phyloP scores from a whole-genome alignment of 371 early-diverging fungal species.

The Lichtheimia corymbifera region DNA sequence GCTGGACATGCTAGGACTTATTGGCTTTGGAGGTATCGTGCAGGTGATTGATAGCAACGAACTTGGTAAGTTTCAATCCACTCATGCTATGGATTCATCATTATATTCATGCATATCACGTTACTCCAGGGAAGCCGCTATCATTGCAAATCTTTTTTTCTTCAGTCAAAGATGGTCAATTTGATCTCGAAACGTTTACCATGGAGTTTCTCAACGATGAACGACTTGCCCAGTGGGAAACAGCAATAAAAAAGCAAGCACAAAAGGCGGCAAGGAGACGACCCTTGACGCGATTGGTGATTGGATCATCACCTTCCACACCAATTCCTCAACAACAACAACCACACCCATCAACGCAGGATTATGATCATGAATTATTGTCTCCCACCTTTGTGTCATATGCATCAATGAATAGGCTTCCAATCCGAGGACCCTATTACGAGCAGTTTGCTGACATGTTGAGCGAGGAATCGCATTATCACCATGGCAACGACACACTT shows the following conservation, averaged over 20 bases:
- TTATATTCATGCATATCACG: neutral
- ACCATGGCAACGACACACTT: slow-evolving; percentile 5
- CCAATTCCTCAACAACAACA: slow-evolving; percentile 1
- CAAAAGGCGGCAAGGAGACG: slow-evolving; percentile 11
- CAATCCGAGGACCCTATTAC: slow-evolving; percentile 12
- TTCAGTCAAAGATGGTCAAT: slow-evolving; percentile 20
- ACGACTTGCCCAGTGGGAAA: slow-evolving; percentile 85
- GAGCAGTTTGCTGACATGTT: slow-evolving; percentile 27
- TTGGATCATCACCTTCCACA: neutral
- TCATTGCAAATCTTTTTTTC: slow-evolving; percentile 33
- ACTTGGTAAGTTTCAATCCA: neutral
- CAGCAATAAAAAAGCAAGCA: slow-evolving; percentile 58
- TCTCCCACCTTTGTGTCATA: slow-evolving; percentile 19
- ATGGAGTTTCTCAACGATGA: slow-evolving; percentile 88
- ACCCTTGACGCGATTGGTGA: neutral
- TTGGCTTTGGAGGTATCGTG: neutral
- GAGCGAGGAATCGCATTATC: neutral
- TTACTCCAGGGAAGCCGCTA: neutral
- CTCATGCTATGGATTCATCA: slow-evolving; percentile 29
- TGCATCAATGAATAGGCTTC: slow-evolving; percentile 17
- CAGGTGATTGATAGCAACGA: neutral
- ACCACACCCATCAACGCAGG: neutral
- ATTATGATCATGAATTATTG: slow-evolving; percentile 1
- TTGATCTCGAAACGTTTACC: slow-evolving; percentile 81
- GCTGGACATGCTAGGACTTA: slow-evolving; percentile 65